These are phyloP conservation scores for Trichosanthes truncata DNA, from an alignment of 306 rosid species.

Conservation along the genomic window DNA sequence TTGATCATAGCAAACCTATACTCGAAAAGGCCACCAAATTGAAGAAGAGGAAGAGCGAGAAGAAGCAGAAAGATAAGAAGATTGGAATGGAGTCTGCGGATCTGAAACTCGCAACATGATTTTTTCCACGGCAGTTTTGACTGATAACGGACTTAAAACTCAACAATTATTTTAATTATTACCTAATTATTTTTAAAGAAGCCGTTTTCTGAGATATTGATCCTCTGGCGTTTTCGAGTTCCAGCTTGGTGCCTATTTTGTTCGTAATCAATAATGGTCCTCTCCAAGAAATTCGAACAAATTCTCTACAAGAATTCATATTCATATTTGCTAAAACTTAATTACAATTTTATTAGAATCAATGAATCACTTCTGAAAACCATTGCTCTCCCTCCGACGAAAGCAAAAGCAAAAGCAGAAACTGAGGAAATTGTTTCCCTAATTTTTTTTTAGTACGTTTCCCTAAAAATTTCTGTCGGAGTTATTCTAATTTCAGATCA, in stretches of 20 bases:
- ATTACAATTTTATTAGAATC: background rate
- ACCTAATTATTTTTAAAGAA: background rate
- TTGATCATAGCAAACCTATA: constrained; percentile 2
- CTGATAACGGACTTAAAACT: background rate
- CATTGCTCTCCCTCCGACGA: background rate
- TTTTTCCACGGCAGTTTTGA: background rate
- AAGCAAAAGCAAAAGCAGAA: background rate
- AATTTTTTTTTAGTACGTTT: no score
- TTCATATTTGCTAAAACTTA: background rate
- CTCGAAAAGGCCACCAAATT: constrained; percentile 15
- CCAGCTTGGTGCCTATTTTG: background rate
- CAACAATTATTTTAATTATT: background rate
- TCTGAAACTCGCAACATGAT: background rate
- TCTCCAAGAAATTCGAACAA: background rate
- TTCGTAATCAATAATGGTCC: background rate
- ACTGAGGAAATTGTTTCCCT: background rate
- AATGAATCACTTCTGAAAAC: background rate
- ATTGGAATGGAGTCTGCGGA: background rate
- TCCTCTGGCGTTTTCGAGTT: background rate
- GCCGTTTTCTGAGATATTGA: background rate
- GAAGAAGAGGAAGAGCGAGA: background rate
- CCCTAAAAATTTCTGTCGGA: background rate
- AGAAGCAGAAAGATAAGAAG: background rate
- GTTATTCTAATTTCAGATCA: background rate
- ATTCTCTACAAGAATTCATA: background rate